Evolutionary conservation across 2,329 filamentous ascomycete species (phyloP).

Genomic region (Aspergillus clavatus): DNA sequence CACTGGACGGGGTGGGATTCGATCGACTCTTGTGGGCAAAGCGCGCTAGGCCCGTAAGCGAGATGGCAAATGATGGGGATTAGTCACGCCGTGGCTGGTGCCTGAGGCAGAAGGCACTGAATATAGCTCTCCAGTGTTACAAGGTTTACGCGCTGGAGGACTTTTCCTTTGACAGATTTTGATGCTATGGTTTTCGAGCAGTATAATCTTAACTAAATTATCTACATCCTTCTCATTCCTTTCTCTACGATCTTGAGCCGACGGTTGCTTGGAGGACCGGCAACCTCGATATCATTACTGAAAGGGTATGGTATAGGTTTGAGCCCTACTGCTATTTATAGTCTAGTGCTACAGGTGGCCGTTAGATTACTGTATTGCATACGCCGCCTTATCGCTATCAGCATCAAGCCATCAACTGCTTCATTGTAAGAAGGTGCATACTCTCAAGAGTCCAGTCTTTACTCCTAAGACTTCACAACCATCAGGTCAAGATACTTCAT

Average conservation of each 20-base stretch:
- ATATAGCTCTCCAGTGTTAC: not conserved
- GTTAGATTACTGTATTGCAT: slow-evolving; percentile 5
- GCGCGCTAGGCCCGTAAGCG: slow-evolving; percentile 17
- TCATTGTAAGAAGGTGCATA: not conserved
- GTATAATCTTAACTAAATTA: too few relatives aligned
- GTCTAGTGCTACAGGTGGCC: not conserved
- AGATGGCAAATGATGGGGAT: slow-evolving; percentile 13
- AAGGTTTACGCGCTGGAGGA: not conserved
- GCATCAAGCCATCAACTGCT: not conserved
- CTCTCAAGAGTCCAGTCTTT: not conserved
- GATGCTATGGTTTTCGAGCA: too few relatives aligned
- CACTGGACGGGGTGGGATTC: slow-evolving; percentile 9
- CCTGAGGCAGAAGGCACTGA: slow-evolving; percentile 9
- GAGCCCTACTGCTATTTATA: slow-evolving; percentile 11
- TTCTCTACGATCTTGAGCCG: too few relatives aligned
- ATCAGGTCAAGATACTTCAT: too few relatives aligned
- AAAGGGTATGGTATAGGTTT: slow-evolving; percentile 16
- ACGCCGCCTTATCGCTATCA: too few relatives aligned
- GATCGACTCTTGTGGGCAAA: slow-evolving; percentile 18
- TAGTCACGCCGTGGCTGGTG: slow-evolving; percentile 3
- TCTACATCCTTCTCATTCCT: too few relatives aligned
- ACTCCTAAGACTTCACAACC: too few relatives aligned
- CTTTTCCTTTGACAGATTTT: not conserved
- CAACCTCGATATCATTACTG: slow-evolving; percentile 3
- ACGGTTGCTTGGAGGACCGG: too few relatives aligned